A percentile compares a stretch with the other conserved stretches of the same genome.
These are phyloP conservation scores for Boletellus ananiceps DNA, from an alignment of 768 basidiomycete species.

Conservation along the genomic window DNA sequence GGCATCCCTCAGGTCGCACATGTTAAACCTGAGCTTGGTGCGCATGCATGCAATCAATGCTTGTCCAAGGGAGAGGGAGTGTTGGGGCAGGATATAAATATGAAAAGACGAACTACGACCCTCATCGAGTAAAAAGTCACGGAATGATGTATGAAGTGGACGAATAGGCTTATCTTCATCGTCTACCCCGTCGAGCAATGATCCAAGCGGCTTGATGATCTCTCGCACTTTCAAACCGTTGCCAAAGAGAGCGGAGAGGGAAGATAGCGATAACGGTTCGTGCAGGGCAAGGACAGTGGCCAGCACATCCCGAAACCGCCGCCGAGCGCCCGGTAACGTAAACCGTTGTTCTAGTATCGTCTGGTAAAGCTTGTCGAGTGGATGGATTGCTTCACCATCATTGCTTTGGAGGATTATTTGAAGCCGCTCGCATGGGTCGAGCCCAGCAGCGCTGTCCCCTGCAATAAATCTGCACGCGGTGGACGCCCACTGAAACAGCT, in stretches of 20 bases:
- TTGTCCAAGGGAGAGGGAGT: neutral
- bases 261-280: neutral
- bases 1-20: constrained; percentile 3
- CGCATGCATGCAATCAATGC: constrained; percentile 1
- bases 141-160: too few species aligned
- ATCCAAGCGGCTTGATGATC: neutral
- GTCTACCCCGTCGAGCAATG: neutral
- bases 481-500: neutral
- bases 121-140: neutral
- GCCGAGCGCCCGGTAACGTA: too few species aligned
- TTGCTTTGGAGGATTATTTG: neutral
- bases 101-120: too few species aligned
- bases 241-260: neutral
- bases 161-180: neutral
- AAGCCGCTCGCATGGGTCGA: neutral
- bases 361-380: too few species aligned
- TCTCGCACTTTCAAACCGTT: neutral
- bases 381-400: neutral
- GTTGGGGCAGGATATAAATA: neutral
- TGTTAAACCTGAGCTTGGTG: constrained; percentile 1
- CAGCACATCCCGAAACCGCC: neutral
- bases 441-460: neutral
- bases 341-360: too few species aligned
- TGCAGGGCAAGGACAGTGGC: neutral
- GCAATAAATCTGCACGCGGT: neutral